These are phyloP conservation scores for Lunularia cruciata DNA, from an alignment of 225 moss, liverwort and hornwort species.

Conservation along the genomic window DNA sequence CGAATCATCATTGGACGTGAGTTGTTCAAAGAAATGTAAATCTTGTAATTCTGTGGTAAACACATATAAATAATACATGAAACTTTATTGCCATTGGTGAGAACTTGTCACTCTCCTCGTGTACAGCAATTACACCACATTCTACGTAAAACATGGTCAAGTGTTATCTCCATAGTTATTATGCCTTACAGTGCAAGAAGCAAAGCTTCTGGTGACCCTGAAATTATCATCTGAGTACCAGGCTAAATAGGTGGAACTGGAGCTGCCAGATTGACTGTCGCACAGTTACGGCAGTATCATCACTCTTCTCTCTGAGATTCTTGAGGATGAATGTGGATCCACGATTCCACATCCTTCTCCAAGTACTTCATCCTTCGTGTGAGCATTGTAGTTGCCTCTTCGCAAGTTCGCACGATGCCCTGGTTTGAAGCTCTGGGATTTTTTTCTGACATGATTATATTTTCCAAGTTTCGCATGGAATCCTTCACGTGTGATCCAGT, in stretches of 20 bases:
- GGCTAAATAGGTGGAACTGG: background rate
- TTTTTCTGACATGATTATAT: background rate
- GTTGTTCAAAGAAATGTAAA: conserved; percentile 75
- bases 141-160: no score
- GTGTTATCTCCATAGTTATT: no score
- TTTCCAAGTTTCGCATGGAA: background rate
- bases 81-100: no score
- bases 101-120: no score
- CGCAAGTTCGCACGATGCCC: conserved; percentile 11
- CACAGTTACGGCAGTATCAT: background rate
- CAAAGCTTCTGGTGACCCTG: no score
- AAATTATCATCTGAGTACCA: no score
- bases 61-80: no score
- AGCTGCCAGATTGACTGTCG: background rate
- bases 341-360: conserved; percentile 35
- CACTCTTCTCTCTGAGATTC: background rate
- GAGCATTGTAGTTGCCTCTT: conserved; percentile 23
- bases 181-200: no score
- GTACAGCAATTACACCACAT: no score
- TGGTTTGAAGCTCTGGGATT: background rate
- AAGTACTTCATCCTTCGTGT: conserved; percentile 31
- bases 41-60: no score
- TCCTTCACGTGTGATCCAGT: background rate
- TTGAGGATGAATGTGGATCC: conserved; percentile 21
- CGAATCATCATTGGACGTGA: conserved; percentile 90